Base-by-base conservation (phyloP, 2,329 filamentous ascomycete species). In the Botrytis hyacinthi region DNA sequence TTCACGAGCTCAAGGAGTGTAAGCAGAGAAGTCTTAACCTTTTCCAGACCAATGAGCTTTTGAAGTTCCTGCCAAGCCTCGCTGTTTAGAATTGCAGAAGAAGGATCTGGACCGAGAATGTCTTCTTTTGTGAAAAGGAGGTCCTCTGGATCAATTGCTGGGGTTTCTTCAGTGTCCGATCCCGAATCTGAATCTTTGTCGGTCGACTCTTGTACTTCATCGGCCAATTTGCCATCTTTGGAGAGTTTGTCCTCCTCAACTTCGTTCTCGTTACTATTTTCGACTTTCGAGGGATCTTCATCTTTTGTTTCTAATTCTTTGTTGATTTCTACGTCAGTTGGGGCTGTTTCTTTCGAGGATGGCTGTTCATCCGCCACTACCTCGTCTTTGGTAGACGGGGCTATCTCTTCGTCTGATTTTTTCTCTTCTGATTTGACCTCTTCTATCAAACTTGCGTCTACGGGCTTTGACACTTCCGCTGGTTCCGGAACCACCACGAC, bases 41-140 rank as follows among this genome's bases (percentile, higher is more conserved):
- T 80, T 0, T 78, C 70, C 0, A 94, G 81, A 0, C 92, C 91
- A 3, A 87, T 87, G 65, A 93, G 79, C 0, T 80, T 77, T 61
- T 89, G 84, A 1, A 94, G 81, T 63, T 87, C 83, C 1, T 78
- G 78, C 88, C 91, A 93, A 0, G 90, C 86, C 0, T 80, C 75
- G 66, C 86, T 89, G 8, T 83, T 83, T 0, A 81, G 72, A 2
- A 92, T 81, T 0, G 85, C 87, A 0, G 82, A 76, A 0, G 84
- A 84, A 0, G 90, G 91, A 72, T 92, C 88, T 0, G 90, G 90
- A 0, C 92, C 92, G 8, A 94, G 89, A 0, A 94, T 80, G 75
- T 95, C 92, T 77, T 91, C 87, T 75, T 88, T 89, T 0, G 85
- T 89, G 0, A 94, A 82, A 0, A 87, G 10, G 22, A 71, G 32